Evolutionary conservation across 2,329 filamentous ascomycete genomes (phyloP).

Genomic region (Microsporum ferrugineum): DNA sequence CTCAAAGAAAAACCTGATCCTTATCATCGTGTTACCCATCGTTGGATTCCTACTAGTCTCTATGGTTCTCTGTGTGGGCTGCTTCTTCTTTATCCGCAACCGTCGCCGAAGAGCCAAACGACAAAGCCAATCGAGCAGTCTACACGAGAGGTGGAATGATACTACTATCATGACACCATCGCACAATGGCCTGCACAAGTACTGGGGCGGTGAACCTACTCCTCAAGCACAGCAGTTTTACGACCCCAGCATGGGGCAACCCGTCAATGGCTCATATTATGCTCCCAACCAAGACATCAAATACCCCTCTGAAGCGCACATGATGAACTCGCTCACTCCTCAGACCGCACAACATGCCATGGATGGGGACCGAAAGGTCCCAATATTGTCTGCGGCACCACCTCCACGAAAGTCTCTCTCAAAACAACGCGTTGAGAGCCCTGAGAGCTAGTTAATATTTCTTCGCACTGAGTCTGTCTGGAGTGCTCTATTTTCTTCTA

Average conservation of each 20-base stretch:
- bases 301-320: slow-evolving; percentile 12
- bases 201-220: slow-evolving; percentile 16
- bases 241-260: background rate
- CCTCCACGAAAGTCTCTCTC: slow-evolving; percentile 10
- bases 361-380: slow-evolving; percentile 9
- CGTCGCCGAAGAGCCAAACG: slow-evolving; percentile 28
- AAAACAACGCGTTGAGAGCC: background rate
- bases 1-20: slow-evolving; percentile 19
- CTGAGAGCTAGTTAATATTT: background rate
- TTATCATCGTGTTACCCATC: slow-evolving; percentile 35
- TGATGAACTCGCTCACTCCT: slow-evolving; percentile 6
- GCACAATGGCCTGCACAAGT: slow-evolving; percentile 14
- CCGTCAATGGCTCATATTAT: slow-evolving; percentile 1
- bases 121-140: slow-evolving; percentile 19
- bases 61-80: slow-evolving; percentile 24
- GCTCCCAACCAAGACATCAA: slow-evolving; percentile 10
- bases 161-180: slow-evolving; percentile 22
- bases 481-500: background rate
- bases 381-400: slow-evolving; percentile 12
- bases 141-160: slow-evolving; percentile 28
- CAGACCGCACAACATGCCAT: slow-evolving; percentile 6
- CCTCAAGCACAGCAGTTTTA: slow-evolving; percentile 1
- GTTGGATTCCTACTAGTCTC: slow-evolving; percentile 32
- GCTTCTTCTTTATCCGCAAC: slow-evolving; percentile 33
- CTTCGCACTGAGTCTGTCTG: background rate